These are phyloP conservation scores for Cutaneotrichosporon spelunceum DNA, from an alignment of 1,284 basidiomycete species.

Conservation along the genomic window DNA sequence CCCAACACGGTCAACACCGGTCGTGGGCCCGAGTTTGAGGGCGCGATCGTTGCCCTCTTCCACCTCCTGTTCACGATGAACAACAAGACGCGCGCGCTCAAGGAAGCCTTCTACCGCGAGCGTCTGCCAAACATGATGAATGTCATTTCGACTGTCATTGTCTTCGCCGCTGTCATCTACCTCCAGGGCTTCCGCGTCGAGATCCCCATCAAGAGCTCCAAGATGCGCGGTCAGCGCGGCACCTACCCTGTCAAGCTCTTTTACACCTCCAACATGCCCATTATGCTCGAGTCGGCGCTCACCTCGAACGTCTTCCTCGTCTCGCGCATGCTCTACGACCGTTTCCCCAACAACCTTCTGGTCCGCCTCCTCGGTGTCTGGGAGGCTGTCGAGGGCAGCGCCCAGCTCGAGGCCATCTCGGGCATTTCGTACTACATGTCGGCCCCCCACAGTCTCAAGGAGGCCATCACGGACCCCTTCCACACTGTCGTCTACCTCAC, in stretches of 20 bases:
- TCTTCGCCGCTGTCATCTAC: constrained; percentile 96
- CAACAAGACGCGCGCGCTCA: constrained; percentile 93
- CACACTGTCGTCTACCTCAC: constrained; percentile 88
- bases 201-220: constrained; percentile 96
- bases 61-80: constrained; percentile 98
- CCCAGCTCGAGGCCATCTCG: constrained; percentile 85
- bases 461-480: constrained; percentile 84
- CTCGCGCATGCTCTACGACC: constrained; percentile 86
- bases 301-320: constrained; percentile 95
- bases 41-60: constrained; percentile 93
- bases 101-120: constrained; percentile 98
- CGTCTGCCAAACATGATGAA: constrained; percentile 98
- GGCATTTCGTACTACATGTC: constrained; percentile 98
- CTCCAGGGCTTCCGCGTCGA: constrained; percentile 98
- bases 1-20: constrained; percentile 98
- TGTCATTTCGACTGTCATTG: constrained; percentile 82
- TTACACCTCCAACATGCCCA: constrained; percentile 99
- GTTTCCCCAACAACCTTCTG: constrained; percentile 89
- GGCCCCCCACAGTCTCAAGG: constrained; percentile 84
- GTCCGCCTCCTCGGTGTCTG: constrained; percentile 89
- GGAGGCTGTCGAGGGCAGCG: constrained; percentile 94
- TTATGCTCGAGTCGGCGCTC: constrained; percentile 95
- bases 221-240: constrained; percentile 90
- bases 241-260: constrained; percentile 97
- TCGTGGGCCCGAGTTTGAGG: constrained; percentile 96